Conservation (phyloP, 805 yeast genomes). For the Zygosaccharomyces kombuchaensis region DNA sequence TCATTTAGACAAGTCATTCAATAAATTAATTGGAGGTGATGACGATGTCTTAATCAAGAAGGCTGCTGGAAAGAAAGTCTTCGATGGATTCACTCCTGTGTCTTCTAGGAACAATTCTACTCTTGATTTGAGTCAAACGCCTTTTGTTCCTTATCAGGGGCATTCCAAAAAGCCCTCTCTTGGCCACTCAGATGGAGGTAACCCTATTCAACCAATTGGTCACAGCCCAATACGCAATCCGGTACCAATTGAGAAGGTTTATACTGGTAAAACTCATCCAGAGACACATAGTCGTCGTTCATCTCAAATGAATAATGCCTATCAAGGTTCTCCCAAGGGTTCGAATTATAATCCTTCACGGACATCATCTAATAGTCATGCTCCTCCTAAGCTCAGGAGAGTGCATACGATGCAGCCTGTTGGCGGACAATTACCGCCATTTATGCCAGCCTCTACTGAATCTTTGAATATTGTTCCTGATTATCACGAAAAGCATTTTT, state of each 20-base stretch:
- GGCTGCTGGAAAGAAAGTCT: constrained; percentile 47
- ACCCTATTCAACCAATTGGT: background rate
- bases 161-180: constrained; percentile 5
- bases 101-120: constrained; percentile 54
- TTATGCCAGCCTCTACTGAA: constrained; percentile 1
- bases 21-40: constrained; percentile 82
- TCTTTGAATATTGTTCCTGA: background rate
- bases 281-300: constrained; percentile 6
- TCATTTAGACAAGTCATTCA: constrained; percentile 73
- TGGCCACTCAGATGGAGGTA: constrained; percentile 6
- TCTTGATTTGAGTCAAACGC: constrained; percentile 33
- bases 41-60: constrained; percentile 44
- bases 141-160: constrained; percentile 22
- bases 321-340: constrained; percentile 19
- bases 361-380: background rate
- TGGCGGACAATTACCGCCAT: background rate
- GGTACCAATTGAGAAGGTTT: background rate
- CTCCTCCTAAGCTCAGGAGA: constrained; percentile 9
- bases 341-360: constrained; percentile 3
- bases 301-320: constrained; percentile 14
- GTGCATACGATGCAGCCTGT: constrained; percentile 13
- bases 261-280: background rate
- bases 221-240: constrained; percentile 7
- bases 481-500: background rate
- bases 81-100: constrained; percentile 67